These are phyloP conservation scores for Musa beccarii DNA, from an alignment of 176 grass and related monocot genomes.

Conservation along the genomic window DNA sequence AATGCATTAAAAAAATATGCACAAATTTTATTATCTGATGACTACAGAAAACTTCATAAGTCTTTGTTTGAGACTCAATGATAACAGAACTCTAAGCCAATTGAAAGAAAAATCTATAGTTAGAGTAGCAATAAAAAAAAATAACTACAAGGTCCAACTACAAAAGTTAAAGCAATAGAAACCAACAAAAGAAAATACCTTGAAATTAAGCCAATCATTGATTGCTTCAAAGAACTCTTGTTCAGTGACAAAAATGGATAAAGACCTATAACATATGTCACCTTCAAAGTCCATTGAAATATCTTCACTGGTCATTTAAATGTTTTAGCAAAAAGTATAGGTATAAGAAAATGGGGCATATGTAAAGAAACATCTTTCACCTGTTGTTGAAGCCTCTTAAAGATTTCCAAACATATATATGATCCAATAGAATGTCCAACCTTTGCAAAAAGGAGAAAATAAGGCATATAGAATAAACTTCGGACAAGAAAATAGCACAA, in stretches of 20 bases:
- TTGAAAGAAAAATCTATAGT: no score
- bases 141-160: no score
- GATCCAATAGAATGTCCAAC: constrained; percentile 96
- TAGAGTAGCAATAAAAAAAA: no score
- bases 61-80: no score
- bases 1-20: no score
- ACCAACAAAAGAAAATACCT: constrained; percentile 40
- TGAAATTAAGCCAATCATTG: constrained; percentile 53
- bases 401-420: constrained; percentile 72
- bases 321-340: constrained; percentile 12
- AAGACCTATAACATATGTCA: constrained; percentile 51
- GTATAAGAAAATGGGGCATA: constrained; percentile 1
- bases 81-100: no score
- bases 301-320: constrained; percentile 3
- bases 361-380: constrained; percentile 10
- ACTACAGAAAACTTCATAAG: no score
- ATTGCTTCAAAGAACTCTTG: constrained; percentile 55
- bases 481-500: not conserved
- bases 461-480: not conserved
- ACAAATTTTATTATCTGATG: no score
- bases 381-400: constrained; percentile 66
- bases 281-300: constrained; percentile 40
- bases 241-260: constrained; percentile 94
- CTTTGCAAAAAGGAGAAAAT: constrained; percentile 26
- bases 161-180: no score